Evolutionary conservation across 108 stramenopile species (phyloP).

Genomic region (Cyclotella kingstonii): DNA sequence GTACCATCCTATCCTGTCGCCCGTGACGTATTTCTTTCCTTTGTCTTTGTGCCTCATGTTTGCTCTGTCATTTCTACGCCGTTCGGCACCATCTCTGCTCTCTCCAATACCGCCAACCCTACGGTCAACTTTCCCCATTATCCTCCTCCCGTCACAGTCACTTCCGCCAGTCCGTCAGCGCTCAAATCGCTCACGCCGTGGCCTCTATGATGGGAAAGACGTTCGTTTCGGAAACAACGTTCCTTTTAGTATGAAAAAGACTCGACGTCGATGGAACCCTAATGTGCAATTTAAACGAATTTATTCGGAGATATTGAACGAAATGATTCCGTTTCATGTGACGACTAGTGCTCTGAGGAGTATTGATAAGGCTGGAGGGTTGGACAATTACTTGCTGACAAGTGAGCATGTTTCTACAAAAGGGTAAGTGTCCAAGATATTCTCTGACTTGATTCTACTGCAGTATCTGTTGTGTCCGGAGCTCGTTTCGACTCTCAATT

Average conservation of each 20-base stretch:
- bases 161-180: slow-evolving; percentile 46
- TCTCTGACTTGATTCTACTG: neutral
- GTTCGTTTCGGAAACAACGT: slow-evolving; percentile 77
- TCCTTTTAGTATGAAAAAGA: slow-evolving; percentile 71
- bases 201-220: slow-evolving; percentile 83
- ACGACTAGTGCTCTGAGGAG: slow-evolving; percentile 70
- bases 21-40: no score
- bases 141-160: neutral
- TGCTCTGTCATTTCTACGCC: neutral
- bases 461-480: neutral
- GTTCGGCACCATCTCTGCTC: neutral
- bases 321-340: slow-evolving; percentile 80
- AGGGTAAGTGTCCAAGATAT: slow-evolving; percentile 19
- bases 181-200: slow-evolving; percentile 73
- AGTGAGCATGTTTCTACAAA: slow-evolving; percentile 54
- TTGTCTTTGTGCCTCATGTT: no score
- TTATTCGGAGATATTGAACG: slow-evolving; percentile 79
- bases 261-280: slow-evolving; percentile 78
- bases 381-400: slow-evolving; percentile 80
- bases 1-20: no score
- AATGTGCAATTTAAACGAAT: slow-evolving; percentile 71
- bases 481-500: no score
- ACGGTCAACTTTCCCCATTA: neutral
- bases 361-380: slow-evolving; percentile 82
- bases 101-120: neutral